Conservation (phyloP, 495 filamentous ascomycete genomes). For the Hypoxylon fragiforme region DNA sequence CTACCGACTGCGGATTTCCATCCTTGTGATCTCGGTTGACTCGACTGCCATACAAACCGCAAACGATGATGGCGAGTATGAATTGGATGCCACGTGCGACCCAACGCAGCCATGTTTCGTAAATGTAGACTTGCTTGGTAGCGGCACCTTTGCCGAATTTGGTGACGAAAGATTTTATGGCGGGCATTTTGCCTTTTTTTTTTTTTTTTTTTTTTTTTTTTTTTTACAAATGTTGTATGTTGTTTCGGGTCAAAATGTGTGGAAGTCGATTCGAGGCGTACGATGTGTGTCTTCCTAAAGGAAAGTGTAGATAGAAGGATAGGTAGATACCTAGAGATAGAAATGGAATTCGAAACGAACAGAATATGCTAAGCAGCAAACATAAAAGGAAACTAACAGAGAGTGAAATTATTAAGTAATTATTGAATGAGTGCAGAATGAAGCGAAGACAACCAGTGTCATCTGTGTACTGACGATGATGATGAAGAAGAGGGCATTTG, state of each 20-base stretch:
- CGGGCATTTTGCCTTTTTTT: slow-evolving; percentile 23
- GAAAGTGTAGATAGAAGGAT: background rate
- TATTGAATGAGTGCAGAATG: slow-evolving; percentile 16
- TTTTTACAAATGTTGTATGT: too few relatives aligned
- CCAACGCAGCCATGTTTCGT: slow-evolving; percentile 39
- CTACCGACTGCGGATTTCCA: slow-evolving; percentile 25
- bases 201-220: background rate
- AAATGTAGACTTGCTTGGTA: slow-evolving; percentile 38
- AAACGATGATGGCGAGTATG: slow-evolving; percentile 39
- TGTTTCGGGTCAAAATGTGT: too few relatives aligned
- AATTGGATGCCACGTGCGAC: slow-evolving; percentile 39
- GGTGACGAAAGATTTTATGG: slow-evolving; percentile 27
- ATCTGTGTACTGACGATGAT: slow-evolving; percentile 13
- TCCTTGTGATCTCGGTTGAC: slow-evolving; percentile 33
- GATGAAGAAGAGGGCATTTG: slow-evolving; percentile 14
- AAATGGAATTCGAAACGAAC: slow-evolving; percentile 1
- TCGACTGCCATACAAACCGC: slow-evolving; percentile 39
- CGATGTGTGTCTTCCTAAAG: too few relatives aligned
- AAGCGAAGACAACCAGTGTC: slow-evolving; percentile 29
- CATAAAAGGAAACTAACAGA: too few relatives aligned
- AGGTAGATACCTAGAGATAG: background rate
- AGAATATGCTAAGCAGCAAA: too few relatives aligned
- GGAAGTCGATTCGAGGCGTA: too few relatives aligned
- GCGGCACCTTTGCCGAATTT: slow-evolving; percentile 39
- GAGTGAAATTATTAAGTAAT: slow-evolving; percentile 29